Evolutionary conservation across 2,329 filamentous ascomycete species (phyloP).

Genomic region (Diaporthe velutina): DNA sequence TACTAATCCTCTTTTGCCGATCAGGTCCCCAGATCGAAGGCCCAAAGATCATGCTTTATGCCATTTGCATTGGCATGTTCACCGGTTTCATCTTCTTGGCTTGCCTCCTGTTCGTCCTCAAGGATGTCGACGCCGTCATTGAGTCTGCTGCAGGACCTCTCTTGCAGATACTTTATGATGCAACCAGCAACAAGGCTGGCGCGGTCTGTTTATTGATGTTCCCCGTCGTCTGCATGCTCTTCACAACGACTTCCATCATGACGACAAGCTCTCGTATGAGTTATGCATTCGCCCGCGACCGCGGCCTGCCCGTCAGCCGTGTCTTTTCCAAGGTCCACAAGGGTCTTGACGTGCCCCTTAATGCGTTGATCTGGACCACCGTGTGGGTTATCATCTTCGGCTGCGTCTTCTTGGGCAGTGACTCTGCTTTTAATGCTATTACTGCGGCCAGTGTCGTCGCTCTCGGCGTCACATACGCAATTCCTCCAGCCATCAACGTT

Average conservation of each 20-base stretch:
- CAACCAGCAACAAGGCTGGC: slow-evolving; percentile 71
- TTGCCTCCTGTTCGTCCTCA: slow-evolving; percentile 74
- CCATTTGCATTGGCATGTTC: slow-evolving; percentile 72
- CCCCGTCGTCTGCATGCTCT: slow-evolving; percentile 72
- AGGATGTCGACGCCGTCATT: slow-evolving; percentile 65
- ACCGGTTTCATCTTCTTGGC: slow-evolving; percentile 65
- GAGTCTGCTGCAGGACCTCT: slow-evolving; percentile 52
- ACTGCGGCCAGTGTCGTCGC: slow-evolving; percentile 79
- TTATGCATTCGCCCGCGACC: slow-evolving; percentile 76
- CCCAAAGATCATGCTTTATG: slow-evolving; percentile 76
- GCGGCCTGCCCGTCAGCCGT: slow-evolving; percentile 73
- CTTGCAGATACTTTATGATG: slow-evolving; percentile 64
- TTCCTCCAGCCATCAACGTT: slow-evolving; percentile 79
- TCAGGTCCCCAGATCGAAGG: slow-evolving; percentile 65
- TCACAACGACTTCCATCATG: slow-evolving; percentile 74
- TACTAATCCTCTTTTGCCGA: background rate
- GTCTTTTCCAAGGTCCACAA: slow-evolving; percentile 74
- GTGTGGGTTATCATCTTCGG: slow-evolving; percentile 76
- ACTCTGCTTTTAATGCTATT: slow-evolving; percentile 79
- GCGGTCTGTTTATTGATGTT: slow-evolving; percentile 77
- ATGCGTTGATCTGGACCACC: slow-evolving; percentile 72
- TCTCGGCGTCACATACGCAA: slow-evolving; percentile 79
- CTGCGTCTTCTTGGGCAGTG: slow-evolving; percentile 74
- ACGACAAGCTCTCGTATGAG: slow-evolving; percentile 76
- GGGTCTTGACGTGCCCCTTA: slow-evolving; percentile 73